Evolutionary conservation across 225 moss, liverwort and hornwort species (phyloP).

Genomic region (Bryoerythrophyllum caledonicum): DNA sequence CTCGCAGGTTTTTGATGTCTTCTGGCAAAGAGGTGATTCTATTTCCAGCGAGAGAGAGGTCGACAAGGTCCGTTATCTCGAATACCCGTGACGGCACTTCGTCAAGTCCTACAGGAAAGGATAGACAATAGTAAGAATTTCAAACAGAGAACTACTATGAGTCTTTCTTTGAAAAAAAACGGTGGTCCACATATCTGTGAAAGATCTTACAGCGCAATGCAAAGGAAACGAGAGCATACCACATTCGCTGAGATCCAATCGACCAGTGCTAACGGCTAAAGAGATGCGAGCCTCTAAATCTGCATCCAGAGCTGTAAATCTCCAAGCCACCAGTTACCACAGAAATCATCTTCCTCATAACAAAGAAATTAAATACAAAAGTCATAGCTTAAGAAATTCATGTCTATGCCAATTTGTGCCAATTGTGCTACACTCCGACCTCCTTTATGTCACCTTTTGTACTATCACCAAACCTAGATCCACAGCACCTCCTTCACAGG

Average conservation of each 20-base stretch:
- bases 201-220: constrained; percentile 10
- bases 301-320: constrained; percentile 44
- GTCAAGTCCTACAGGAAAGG: constrained; percentile 53
- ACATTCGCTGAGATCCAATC: constrained; percentile 78
- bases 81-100: constrained; percentile 78
- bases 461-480: too few species aligned
- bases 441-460: too few species aligned
- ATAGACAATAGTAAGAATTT: constrained; percentile 7
- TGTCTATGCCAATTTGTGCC: neutral
- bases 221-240: constrained; percentile 43
- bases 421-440: too few species aligned
- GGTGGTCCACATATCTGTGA: neutral
- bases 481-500: too few species aligned
- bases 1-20: constrained; percentile 63
- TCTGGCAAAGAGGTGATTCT: constrained; percentile 69
- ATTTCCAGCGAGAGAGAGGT: constrained; percentile 87
- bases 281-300: constrained; percentile 64
- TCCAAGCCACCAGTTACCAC: constrained; percentile 9
- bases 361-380: neutral
- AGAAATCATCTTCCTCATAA: neutral
- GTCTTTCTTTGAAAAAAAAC: constrained; percentile 13
- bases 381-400: neutral
- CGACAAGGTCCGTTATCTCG: constrained; percentile 62
- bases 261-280: constrained; percentile 68
- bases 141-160: neutral